Evolutionary conservation across 805 yeast genomes (phyloP).

Genomic region (Nakazawaea molendinolei): DNA sequence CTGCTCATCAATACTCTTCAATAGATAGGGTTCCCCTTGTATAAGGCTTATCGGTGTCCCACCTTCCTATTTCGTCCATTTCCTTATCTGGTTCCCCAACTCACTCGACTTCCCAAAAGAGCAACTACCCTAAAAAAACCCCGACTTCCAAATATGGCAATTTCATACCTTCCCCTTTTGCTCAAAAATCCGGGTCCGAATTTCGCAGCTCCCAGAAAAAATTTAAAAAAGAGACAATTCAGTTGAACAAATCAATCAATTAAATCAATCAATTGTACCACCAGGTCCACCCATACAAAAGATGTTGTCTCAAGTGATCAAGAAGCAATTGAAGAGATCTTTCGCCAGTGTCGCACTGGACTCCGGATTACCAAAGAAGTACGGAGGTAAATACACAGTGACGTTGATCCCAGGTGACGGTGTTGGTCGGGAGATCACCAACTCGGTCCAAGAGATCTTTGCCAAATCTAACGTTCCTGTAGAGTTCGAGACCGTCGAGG

Average conservation of each 20-base stretch:
- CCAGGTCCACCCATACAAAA: background rate
- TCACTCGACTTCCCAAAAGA: no score
- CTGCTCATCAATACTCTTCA: no score
- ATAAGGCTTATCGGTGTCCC: no score
- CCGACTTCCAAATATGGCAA: no score
- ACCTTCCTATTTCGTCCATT: no score
- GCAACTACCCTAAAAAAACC: no score
- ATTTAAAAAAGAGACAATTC: background rate
- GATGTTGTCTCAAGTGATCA: slow-evolving; percentile 8
- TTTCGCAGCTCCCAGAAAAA: background rate
- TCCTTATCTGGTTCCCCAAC: no score
- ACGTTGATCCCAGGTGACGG: slow-evolving; percentile 98
- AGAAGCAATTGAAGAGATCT: slow-evolving; percentile 16
- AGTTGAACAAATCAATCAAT: background rate
- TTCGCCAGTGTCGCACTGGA: slow-evolving; percentile 56
- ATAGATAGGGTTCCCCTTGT: no score
- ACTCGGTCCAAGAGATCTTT: slow-evolving; percentile 87
- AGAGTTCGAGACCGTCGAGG: slow-evolving; percentile 84
- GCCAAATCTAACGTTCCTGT: slow-evolving; percentile 83
- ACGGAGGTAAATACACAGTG: slow-evolving; percentile 91
- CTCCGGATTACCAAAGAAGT: slow-evolving; percentile 73
- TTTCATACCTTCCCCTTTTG: no score
- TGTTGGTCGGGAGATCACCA: slow-evolving; percentile 93
- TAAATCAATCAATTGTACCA: no score
- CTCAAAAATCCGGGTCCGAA: no score